Evolutionary conservation across 2,329 filamentous ascomycete species (phyloP), one percentile per base, ranked within the genome.

Genomic region (Verticillium tricorpus): DNA sequence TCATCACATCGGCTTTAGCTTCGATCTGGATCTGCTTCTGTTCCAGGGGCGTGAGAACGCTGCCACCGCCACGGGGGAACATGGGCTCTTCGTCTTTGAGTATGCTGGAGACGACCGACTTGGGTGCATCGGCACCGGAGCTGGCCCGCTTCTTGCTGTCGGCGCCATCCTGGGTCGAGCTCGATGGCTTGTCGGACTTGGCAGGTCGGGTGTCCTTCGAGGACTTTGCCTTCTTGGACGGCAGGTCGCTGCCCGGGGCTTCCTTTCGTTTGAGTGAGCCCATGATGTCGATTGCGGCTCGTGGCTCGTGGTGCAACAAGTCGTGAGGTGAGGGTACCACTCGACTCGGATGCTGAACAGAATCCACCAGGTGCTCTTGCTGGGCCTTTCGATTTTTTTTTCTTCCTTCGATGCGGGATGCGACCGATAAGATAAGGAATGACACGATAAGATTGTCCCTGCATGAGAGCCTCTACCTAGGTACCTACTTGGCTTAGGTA

Each of bases 21-120:
- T 98, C 90, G 62, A 96, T 89, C 70, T 95, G 90, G 65, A 99
- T 98, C 76, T 98, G 92, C 78, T 97, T 97, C 73, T 96, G 91
- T 75, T 99, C 95, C 59, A 99, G 81, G 22, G 95, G 93, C 2
- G 95, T 97, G 72, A 99, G 80, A 59, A 97, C 83, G 72, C 92
- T 96, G 60, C 88, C 94, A 54, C 95, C 96, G 61, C 95, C 95
- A 82, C 95, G 87, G 67, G 95, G 94, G 70, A 99, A 99, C 55
- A 94, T 83, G 37, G 89, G 88, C 72, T 97, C 95, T 67, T 98
- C 95, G 67, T 95, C 89, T 73, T 83, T 87, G 58, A 85, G 72
- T 12, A 79, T 71, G 19, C 45, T 52, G 40, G 82, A 81, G 60
- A 84, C 72, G 34, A 78, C 67, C 15, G 75, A 71, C 68, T 73